These are phyloP conservation scores for Alloteropsis semialata DNA, from an alignment of 176 grass and related monocot species.

Conservation along the genomic window DNA sequence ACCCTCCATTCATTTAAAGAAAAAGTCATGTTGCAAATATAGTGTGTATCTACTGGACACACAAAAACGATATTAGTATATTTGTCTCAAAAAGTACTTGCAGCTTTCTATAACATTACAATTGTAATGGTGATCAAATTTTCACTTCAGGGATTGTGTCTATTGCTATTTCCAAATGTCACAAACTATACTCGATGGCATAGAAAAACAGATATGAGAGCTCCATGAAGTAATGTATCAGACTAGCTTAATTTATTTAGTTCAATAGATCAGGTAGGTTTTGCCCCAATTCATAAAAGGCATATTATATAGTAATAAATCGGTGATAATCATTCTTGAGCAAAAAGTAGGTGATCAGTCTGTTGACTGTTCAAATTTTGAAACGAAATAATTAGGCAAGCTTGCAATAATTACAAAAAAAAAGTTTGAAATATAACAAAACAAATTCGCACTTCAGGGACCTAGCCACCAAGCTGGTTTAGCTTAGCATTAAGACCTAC, in stretches of 20 bases:
- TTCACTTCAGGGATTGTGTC: not conserved
- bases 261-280: not conserved
- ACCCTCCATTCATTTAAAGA: not conserved
- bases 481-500: conserved; percentile 2
- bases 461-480: not conserved
- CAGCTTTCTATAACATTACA: not conserved
- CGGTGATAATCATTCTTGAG: not conserved
- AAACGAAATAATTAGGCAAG: not conserved
- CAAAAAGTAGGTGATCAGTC: not conserved
- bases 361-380: not conserved
- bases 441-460: not conserved
- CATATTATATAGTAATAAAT: not conserved
- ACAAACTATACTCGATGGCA: not conserved
- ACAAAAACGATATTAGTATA: not conserved
- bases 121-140: not conserved
- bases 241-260: not conserved
- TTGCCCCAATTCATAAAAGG: not conserved
- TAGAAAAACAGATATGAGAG: not conserved
- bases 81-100: not conserved
- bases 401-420: not conserved
- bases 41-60: not conserved
- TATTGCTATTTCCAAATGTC: not conserved
- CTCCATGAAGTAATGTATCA: not conserved
- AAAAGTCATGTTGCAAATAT: not conserved
- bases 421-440: not conserved